Percentiles rank a stretch among this genome's conserved stretches.
These are phyloP conservation scores for Neolentinus lepideus DNA, from an alignment of 1,284 basidiomycete species.

Conservation along the genomic window DNA sequence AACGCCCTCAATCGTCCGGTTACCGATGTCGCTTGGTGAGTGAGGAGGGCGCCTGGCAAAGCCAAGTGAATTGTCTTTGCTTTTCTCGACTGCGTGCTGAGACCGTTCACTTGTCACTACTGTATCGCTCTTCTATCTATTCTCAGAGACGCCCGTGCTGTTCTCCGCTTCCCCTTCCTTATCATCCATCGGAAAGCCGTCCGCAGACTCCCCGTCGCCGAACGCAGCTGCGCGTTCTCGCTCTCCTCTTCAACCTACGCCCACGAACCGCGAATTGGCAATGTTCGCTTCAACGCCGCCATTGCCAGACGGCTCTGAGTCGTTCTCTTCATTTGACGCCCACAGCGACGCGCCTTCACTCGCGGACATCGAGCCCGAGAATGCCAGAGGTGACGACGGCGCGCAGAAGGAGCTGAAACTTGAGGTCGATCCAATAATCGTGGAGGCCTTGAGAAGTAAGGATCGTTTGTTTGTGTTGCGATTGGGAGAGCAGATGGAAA, in stretches of 20 bases:
- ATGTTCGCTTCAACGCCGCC: background rate
- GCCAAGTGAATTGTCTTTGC: constrained; percentile 1
- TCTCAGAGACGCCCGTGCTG: constrained; percentile 1
- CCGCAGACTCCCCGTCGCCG: background rate
- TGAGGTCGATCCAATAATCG: constrained; percentile 67
- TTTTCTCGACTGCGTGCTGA: background rate
- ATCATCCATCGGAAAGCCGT: background rate
- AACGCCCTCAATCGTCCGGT: background rate
- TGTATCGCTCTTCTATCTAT: constrained; percentile 2
- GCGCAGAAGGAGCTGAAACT: constrained; percentile 10
- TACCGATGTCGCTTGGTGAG: constrained; percentile 5
- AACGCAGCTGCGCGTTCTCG: background rate
- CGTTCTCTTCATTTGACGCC: background rate
- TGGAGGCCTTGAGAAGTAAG: constrained; percentile 80
- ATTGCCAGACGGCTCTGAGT: background rate
- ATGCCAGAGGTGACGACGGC: constrained; percentile 4
- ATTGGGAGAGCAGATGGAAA: constrained; percentile 76
- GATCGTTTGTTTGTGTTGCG: constrained; percentile 80
- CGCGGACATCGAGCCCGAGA: background rate
- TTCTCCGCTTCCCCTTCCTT: background rate
- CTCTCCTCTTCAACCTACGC: constrained; percentile 1
- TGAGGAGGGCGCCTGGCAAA: background rate
- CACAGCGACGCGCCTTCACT: background rate
- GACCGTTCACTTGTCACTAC: background rate
- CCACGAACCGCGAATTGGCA: background rate